Base-by-base conservation (phyloP, 1,284 basidiomycete species). In the Porodaedalea pini region DNA sequence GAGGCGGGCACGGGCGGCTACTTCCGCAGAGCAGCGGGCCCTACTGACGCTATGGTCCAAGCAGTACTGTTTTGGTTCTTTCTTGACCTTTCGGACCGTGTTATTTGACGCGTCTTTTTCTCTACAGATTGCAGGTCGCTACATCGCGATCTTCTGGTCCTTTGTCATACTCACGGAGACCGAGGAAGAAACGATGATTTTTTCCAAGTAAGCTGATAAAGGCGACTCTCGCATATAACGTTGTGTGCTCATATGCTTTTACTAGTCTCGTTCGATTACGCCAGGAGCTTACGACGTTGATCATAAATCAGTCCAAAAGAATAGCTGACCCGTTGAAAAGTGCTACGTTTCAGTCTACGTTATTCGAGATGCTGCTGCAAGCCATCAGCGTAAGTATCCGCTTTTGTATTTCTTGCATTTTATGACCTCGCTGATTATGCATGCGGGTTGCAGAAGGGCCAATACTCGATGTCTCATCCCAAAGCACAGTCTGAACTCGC, bases 181-280 rank as follows among this genome's bases (percentile, higher is more conserved):
- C 63, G 86, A 85, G 41, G 91, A 94, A 63, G 94, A 97, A 69
- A 92, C 90, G 4, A 95, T 96, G 93, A 88, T 95, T 47, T 96
- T 95, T 67, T 86, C 89, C 11, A 93, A 94, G 94, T 94, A 68
- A 63, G 80, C 66, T 1, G 29, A 36, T n/a, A 50, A 50, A 11
- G 4, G n/a, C 41, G 8, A 50, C 13, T 21, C 17, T n/a, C n/a
- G 11, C 15, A 4, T 41, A n/a, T 52, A 27, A 51, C 15, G 36
- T 11, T 27, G 5, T 40, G 2, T 31, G 4, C 34, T 23, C 27
- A 55, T 58, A 61, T 44, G 53, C 48, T 36, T 41, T 48, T 21
- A 29, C 49, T 37, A 97, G 94, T 67, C 75, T 95, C 58, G 75
- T 86, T n/a, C 87, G 92, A n/a, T 70, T 97, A 51, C 83, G 93